Evolutionary conservation across 1,139 yeast genomes (phyloP).

Genomic region (Arxiozyma bovina): DNA sequence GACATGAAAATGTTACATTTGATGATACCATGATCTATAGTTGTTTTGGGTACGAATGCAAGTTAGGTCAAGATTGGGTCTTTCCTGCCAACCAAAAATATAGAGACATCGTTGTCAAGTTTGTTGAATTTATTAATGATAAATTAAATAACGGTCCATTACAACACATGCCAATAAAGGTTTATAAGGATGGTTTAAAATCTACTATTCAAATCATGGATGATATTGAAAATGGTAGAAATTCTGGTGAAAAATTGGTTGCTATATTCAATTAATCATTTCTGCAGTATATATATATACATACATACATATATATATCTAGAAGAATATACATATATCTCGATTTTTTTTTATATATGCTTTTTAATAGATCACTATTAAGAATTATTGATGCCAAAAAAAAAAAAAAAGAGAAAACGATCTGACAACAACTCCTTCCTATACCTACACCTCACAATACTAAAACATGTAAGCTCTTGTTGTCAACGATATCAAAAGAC

Average conservation of each 20-base stretch:
- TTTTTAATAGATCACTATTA: too few species aligned
- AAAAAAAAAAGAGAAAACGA: too few species aligned
- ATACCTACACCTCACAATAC: too few species aligned
- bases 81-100: slow-evolving; percentile 21
- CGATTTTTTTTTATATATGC: too few species aligned
- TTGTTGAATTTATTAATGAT: slow-evolving; percentile 18
- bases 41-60: slow-evolving; percentile 19
- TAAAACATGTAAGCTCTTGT: too few species aligned
- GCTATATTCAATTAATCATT: slow-evolving; percentile 3
- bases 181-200: slow-evolving; percentile 20
- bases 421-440: too few species aligned
- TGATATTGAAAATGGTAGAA: slow-evolving; percentile 20
- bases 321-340: too few species aligned
- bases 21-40: slow-evolving; percentile 20
- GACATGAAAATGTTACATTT: slow-evolving; percentile 22
- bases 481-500: too few species aligned
- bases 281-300: too few species aligned
- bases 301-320: too few species aligned
- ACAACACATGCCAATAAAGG: slow-evolving; percentile 20
- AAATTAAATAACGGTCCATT: slow-evolving; percentile 20
- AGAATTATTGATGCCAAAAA: too few species aligned
- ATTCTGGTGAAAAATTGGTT: slow-evolving; percentile 23
- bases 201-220: slow-evolving; percentile 17
- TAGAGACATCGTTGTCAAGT: slow-evolving; percentile 16
- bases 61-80: slow-evolving; percentile 17